A percentile compares a stretch with the other conserved stretches of the same genome.
Evolutionary conservation across 1,284 basidiomycete species (phyloP).

Genomic region (Cutaneotrichosporon daszewskae): DNA sequence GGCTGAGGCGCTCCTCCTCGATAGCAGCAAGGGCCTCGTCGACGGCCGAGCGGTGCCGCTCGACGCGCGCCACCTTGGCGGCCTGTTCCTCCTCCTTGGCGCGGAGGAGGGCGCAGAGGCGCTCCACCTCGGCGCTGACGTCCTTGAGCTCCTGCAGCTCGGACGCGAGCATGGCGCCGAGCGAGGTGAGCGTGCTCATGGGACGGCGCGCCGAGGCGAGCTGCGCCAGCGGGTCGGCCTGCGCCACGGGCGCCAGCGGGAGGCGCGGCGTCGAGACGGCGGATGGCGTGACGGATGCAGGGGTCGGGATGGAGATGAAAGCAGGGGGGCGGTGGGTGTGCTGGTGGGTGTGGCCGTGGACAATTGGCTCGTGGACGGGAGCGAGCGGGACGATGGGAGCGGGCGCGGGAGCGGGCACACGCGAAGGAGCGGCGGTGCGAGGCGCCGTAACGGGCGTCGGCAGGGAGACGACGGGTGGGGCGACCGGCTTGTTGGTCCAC

Average conservation of each 20-base stretch:
- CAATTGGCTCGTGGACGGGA: not conserved
- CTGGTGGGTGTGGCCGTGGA: constrained; percentile 8
- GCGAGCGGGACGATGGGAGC: constrained; percentile 1
- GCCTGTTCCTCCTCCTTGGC: constrained; percentile 2
- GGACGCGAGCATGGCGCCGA: not conserved
- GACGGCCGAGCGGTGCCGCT: not conserved
- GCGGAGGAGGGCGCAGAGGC: constrained; percentile 1
- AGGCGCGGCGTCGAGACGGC: not conserved
- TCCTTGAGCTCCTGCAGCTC: constrained; percentile 1
- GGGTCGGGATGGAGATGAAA: not conserved
- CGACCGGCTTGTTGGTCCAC: constrained; percentile 7
- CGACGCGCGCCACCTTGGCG: not conserved
- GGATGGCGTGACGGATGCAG: not conserved
- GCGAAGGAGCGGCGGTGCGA: not conserved
- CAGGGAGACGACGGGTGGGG: too few relatives aligned
- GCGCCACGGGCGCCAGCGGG: not conserved
- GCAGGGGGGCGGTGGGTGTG: constrained; percentile 1
- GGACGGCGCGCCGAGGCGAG: constrained; percentile 6
- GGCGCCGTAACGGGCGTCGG: too few relatives aligned
- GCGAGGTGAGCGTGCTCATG: not conserved
- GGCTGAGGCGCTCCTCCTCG: constrained; percentile 5
- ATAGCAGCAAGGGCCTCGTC: constrained; percentile 3
- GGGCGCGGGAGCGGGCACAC: not conserved
- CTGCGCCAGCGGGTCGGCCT: constrained; percentile 3
- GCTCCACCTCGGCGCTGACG: constrained; percentile 5